Conservation (phyloP, 345 rosid genomes). For the Pistacia atlantica region DNA sequence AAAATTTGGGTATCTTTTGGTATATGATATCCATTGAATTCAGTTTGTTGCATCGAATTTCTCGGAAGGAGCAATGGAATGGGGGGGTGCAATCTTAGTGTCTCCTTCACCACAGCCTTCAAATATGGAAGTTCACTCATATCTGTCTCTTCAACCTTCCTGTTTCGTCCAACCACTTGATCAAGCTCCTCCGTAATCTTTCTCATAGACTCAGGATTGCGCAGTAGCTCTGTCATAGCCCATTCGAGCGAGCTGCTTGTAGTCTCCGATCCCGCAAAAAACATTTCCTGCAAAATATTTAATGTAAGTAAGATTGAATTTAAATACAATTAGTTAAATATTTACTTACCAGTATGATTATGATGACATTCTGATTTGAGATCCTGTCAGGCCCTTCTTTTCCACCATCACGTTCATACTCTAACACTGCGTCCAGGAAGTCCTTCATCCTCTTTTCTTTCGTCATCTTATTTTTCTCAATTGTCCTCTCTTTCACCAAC, state of each 20-base stretch:
- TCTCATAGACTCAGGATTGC: slow-evolving; percentile 13
- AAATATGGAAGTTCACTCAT: slow-evolving; percentile 1
- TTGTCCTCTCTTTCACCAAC: slow-evolving; percentile 19
- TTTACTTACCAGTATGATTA: slow-evolving; percentile 18
- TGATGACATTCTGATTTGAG: slow-evolving; percentile 11
- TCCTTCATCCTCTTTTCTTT: slow-evolving; percentile 2
- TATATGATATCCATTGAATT: too few species aligned
- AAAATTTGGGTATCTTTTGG: too few species aligned
- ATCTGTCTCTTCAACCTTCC: slow-evolving; percentile 10
- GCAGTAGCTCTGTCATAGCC: slow-evolving; percentile 5
- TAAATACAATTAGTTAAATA: too few species aligned
- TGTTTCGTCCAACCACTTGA: background rate
- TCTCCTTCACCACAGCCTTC: slow-evolving; percentile 21
- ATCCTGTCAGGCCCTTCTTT: slow-evolving; percentile 14
- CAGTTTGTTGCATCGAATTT: too few species aligned
- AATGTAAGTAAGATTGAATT: background rate
- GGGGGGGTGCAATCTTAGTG: slow-evolving; percentile 2
- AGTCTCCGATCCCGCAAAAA: slow-evolving; percentile 3
- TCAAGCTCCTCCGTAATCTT: slow-evolving; percentile 11
- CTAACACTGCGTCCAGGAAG: slow-evolving; percentile 22
- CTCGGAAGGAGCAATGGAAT: background rate
- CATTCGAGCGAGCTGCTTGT: background rate
- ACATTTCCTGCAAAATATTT: background rate
- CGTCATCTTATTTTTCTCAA: background rate
- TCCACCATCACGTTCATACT: slow-evolving; percentile 17